phyloP scores from a whole-genome alignment of 352 stramenopile species.

The Phytophthora tubulina region DNA sequence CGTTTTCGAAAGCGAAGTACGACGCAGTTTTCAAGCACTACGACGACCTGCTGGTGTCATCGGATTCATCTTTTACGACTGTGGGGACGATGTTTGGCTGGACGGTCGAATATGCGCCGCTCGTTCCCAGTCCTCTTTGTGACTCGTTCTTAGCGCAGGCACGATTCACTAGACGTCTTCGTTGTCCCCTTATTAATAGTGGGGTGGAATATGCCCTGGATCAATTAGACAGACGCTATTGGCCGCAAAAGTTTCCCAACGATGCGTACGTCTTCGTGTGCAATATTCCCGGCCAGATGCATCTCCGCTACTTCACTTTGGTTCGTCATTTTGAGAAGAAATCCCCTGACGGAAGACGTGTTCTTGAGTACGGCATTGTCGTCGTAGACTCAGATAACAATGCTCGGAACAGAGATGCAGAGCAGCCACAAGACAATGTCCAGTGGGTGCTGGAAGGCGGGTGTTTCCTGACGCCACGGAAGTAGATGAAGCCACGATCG shows the following conservation, averaged over 20 bases:
- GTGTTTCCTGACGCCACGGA: neutral
- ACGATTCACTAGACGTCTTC: neutral
- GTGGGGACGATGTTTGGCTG: conserved; percentile 25
- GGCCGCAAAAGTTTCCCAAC: neutral
- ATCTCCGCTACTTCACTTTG: neutral
- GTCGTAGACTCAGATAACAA: neutral
- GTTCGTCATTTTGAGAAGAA: neutral
- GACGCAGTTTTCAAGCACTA: conserved; percentile 28
- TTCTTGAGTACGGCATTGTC: neutral
- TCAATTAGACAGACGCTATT: neutral
- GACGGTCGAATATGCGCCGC: neutral
- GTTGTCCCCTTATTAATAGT: neutral
- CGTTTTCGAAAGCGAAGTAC: conserved; percentile 28
- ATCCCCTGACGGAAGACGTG: neutral
- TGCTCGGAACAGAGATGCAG: neutral
- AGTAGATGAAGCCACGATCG: neutral
- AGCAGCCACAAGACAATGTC: neutral
- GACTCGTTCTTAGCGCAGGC: neutral
- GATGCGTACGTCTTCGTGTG: neutral
- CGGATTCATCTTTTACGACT: neutral
- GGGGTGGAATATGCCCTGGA: neutral
- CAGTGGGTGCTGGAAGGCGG: neutral
- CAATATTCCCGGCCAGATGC: neutral
- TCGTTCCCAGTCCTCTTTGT: neutral
- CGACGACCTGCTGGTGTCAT: conserved; percentile 19